Percentiles rank a stretch among this genome's conserved stretches.
Evolutionary conservation across 192 early-diverging fungal genomes (phyloP).

Genomic region (Coemansia sp.): DNA sequence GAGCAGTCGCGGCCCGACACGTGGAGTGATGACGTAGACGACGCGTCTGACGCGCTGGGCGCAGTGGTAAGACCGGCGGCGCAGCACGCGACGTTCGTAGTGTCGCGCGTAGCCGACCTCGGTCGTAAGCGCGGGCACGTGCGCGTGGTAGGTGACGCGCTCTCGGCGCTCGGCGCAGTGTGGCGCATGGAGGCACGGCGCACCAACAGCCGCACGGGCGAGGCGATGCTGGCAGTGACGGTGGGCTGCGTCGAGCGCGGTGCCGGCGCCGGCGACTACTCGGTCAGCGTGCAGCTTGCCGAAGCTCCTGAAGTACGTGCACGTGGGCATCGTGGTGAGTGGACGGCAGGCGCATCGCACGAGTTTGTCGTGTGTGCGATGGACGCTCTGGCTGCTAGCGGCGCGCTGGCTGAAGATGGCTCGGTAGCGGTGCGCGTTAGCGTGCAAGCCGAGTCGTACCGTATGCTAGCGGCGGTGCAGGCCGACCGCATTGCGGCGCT

Average conservation of each 20-base stretch:
- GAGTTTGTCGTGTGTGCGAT: slow-evolving; percentile 29
- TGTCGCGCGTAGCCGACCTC: slow-evolving; percentile 28
- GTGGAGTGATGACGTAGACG: slow-evolving; percentile 7
- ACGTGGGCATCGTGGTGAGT: neutral
- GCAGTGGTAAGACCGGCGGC: slow-evolving; percentile 9
- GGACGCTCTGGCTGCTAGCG: slow-evolving; percentile 8
- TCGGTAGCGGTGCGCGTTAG: slow-evolving; percentile 17
- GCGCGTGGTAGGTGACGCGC: slow-evolving; percentile 23
- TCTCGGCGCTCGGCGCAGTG: slow-evolving; percentile 31
- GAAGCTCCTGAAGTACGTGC: neutral
- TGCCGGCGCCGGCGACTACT: neutral
- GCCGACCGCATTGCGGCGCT: slow-evolving; percentile 21
- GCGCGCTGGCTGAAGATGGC: slow-evolving; percentile 13
- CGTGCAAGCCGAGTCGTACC: slow-evolving; percentile 27
- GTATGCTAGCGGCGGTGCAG: slow-evolving; percentile 18
- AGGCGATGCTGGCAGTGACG: slow-evolving; percentile 23
- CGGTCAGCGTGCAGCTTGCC: slow-evolving; percentile 12
- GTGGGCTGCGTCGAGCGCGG: slow-evolving; percentile 28
- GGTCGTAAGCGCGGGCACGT: slow-evolving; percentile 46
- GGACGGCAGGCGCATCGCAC: slow-evolving; percentile 5
- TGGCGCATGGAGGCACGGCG: slow-evolving; percentile 34
- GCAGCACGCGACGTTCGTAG: slow-evolving; percentile 5
- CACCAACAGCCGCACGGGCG: slow-evolving; percentile 24
- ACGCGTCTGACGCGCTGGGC: neutral
- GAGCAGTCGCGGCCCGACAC: slow-evolving; percentile 11